Conservation (phyloP, 2,329 filamentous ascomycete species). For the Xylariales sp. region DNA sequence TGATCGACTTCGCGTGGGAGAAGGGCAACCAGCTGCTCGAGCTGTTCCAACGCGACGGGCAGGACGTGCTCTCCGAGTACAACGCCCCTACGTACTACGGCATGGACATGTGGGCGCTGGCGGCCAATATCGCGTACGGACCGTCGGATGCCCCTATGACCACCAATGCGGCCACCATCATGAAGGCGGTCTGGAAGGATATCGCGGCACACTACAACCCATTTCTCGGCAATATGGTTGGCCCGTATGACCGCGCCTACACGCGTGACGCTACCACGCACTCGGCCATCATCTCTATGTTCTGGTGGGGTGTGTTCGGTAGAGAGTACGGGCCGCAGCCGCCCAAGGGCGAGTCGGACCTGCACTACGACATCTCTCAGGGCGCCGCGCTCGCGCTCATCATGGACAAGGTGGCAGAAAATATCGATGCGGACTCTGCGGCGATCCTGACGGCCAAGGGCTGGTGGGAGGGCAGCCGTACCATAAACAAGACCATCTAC, state of each 20-base stretch:
- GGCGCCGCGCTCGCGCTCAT: conserved; percentile 34
- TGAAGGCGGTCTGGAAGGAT: conserved; percentile 28
- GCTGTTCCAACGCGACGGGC: conserved; percentile 20
- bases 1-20: conserved; percentile 30
- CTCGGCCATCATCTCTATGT: conserved; percentile 33
- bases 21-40: conserved; percentile 24
- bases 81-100: conserved; percentile 37
- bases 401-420: conserved; percentile 23
- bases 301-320: conserved; percentile 38
- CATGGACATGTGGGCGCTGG: conserved; percentile 35
- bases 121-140: conserved; percentile 31
- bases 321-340: conserved; percentile 31
- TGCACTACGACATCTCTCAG: conserved; percentile 36
- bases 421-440: conserved; percentile 22
- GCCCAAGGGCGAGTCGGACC: conserved; percentile 30
- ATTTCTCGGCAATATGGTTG: conserved; percentile 28
- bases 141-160: conserved; percentile 23
- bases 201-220: conserved; percentile 30
- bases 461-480: conserved; percentile 27
- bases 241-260: conserved; percentile 32
- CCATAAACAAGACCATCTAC: conserved; percentile 29
- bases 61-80: conserved; percentile 28
- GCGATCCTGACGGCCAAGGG: conserved; percentile 24
- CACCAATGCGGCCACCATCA: conserved; percentile 20
- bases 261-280: conserved; percentile 34